phyloP scores from a whole-genome alignment of 805 yeast species.

The Torulaspora delbrueckii region DNA sequence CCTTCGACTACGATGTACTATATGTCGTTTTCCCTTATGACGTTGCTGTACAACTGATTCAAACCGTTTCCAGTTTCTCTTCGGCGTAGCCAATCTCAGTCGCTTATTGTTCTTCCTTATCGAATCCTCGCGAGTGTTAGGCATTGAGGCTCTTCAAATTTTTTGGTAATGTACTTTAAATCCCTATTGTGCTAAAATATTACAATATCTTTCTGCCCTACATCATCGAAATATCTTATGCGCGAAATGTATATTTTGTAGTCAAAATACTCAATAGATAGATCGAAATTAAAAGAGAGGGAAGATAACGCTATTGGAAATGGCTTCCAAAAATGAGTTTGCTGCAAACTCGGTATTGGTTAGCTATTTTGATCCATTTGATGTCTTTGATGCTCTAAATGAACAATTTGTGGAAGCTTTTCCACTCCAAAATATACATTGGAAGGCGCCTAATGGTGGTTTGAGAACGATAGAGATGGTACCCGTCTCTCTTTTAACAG shows the following conservation, averaged over 20 bases:
- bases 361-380: constrained; percentile 37
- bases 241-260: neutral
- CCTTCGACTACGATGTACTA: neutral
- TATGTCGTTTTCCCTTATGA: neutral
- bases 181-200: neutral
- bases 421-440: constrained; percentile 32
- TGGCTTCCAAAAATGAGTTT: neutral
- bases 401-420: constrained; percentile 28
- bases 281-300: neutral
- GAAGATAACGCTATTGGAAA: neutral
- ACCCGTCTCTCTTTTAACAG: constrained; percentile 23
- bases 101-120: neutral
- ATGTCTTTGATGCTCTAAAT: constrained; percentile 28
- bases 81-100: constrained; percentile 19
- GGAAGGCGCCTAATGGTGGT: constrained; percentile 29
- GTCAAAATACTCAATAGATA: neutral
- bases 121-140: neutral
- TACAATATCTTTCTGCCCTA: neutral
- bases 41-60: constrained; percentile 8
- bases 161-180: no score
- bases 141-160: neutral
- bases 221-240: neutral
- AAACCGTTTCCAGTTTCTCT: constrained; percentile 20
- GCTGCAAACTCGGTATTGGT: constrained; percentile 13
- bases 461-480: constrained; percentile 24